Base-by-base conservation (phyloP, 371 early-diverging fungal species). In the Dichotomocladium elegans region DNA sequence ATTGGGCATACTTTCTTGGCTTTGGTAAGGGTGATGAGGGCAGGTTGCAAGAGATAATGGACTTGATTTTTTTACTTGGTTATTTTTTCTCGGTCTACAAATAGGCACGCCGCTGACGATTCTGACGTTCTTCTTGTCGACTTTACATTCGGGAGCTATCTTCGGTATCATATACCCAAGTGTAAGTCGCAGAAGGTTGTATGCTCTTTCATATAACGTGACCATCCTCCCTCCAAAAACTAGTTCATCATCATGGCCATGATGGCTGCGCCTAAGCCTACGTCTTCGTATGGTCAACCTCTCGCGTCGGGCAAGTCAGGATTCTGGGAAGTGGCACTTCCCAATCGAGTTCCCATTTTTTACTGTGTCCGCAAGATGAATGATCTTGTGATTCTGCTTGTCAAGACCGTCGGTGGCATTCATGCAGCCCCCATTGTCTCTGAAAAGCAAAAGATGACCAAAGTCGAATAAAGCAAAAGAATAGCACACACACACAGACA, bases 1-100 rank as follows among this genome's bases (percentile, higher is more conserved):
- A 74, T 26, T 80, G 80, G 81, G 64, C 81, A 15, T 80, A 63
- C 53, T 80, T 80, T 54, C 54, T 76, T 19, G 80, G 80, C 17
- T 80, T 80, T 47, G 77, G 78, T 72, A 71, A 60, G 46, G 31
- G 24, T 5, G 26, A 3, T 9, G 7, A 41, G 41, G 8, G 0
- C n/a, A 27, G 29, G 24, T 28, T 30, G 28, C 14, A 25, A 42
- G 54, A 17, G 31, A 25, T 26, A n/a, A 31, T 37, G 10, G 1
- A 15, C 8, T 29, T 52, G 24, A 35, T n/a, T 27, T 26, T 37
- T 37, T 27, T 51, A 14, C 9, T 15, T 21, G 10, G 17, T 43
- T 24, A 26, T 3, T n/a, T n/a, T n/a, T n/a, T n/a, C n/a, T n/a
- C n/a, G n/a, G n/a, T n/a, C 6, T n/a, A 24, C 31, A 29, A 31